Conservation (phyloP, 257 asterid genomes). For the Cordia subcordata region DNA sequence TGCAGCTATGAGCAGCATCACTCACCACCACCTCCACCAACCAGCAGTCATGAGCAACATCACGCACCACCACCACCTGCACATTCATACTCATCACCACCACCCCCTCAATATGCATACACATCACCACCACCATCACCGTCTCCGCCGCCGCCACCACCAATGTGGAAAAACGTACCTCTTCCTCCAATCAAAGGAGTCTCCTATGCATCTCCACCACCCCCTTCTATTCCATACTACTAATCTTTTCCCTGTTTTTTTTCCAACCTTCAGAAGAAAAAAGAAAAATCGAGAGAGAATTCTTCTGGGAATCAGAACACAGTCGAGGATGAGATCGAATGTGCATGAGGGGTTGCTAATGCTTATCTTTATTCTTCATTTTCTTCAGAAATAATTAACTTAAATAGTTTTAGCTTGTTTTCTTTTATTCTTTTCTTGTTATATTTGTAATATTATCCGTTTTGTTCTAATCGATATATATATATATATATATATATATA, state of each 20-base stretch:
- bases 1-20: conserved; percentile 14
- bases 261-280: conserved; percentile 7
- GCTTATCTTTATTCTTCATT: no score
- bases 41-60: no score
- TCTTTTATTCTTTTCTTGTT: not conserved
- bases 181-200: conserved; percentile 33
- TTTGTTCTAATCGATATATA: not conserved
- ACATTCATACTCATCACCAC: conserved; percentile 21
- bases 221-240: conserved; percentile 39
- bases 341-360: no score
- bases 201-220: conserved; percentile 47
- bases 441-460: no score
- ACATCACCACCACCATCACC: conserved; percentile 33
- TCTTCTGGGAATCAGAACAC: not conserved
- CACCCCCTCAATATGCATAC: conserved; percentile 20
- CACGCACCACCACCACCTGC: conserved; percentile 23
- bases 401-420: not conserved
- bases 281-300: no score
- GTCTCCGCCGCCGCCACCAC: conserved; percentile 29
- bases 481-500: no score
- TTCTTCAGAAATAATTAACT: not conserved
- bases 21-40: conserved; percentile 27
- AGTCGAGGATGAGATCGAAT: no score
- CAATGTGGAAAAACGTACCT: conserved; percentile 19
- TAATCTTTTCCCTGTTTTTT: conserved; percentile 22